Evolutionary conservation across 495 filamentous ascomycete genomes (phyloP), one percentile per base, ranked within the genome.

Genomic region (Cladorrhinum samala): DNA sequence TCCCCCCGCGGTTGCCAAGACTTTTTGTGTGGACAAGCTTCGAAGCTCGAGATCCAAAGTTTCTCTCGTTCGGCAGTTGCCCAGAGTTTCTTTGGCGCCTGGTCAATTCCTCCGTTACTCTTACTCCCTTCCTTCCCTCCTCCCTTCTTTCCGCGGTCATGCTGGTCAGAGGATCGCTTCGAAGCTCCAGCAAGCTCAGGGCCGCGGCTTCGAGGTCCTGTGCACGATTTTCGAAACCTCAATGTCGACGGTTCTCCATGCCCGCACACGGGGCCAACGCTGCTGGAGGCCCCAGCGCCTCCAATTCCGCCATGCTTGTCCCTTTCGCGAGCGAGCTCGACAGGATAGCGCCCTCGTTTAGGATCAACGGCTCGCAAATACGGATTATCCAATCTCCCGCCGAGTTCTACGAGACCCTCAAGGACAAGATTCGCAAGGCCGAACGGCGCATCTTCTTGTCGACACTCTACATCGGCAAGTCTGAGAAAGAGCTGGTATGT

Each of bases 381-480:
- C 72, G 78, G 13, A 86, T 99, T 36, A 59, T 99, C 13, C 80
- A 83, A 53, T 83, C 84, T 1, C 94, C 93, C 3, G 68, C 72
- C 19, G 86, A 88, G 52, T 99, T 99, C 69, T 97, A 95, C 61
- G 81, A 84, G 41, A 87, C 85, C 5, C 72, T 99, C 47, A 96
- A 96, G 86, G 64, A 72, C 52, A 94, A 89, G 73, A 96, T 99
- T 59, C 77, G 77, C 33, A 80, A 79, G 54, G 93, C 93, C 2
- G 80, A 86, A 60, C 70, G 73, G 44, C 80, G 89, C 55, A 85
- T 99, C 61, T 99, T 91, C 66, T 74, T 99, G 46, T 94, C 89
- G 17, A 97, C 93, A 0, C 74, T 99, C 25, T 99, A 99, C 63
- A 91, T 99, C 61, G 93, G 93, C 56, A 94, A 92, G 70, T 85